phyloP scores from a whole-genome alignment of 208 protist species.

The Leishmania lainsoni region DNA sequence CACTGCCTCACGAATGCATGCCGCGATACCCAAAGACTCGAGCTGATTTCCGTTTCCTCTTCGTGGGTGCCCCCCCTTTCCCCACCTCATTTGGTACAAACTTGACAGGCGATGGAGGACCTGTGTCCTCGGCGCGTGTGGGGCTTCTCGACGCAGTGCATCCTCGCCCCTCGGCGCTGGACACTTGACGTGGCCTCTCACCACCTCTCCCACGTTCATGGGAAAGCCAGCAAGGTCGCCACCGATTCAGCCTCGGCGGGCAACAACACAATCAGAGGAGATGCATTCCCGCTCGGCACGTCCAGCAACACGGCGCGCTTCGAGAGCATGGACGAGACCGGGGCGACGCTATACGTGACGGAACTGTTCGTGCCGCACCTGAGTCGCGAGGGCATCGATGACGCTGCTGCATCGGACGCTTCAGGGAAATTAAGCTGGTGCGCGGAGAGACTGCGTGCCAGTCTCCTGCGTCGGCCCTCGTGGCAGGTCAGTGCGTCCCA shows the following conservation, averaged over 20 bases:
- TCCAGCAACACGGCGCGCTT: conserved; percentile 57
- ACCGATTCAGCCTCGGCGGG: background rate
- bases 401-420: background rate
- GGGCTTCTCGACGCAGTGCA: conserved; percentile 46
- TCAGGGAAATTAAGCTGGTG: background rate
- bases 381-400: background rate
- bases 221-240: background rate
- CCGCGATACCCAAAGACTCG: background rate
- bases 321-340: conserved; percentile 34
- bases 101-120: conserved; percentile 18
- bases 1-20: background rate
- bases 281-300: conserved; percentile 15
- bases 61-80: background rate
- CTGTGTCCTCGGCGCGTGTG: conserved; percentile 43
- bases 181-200: conserved; percentile 56
- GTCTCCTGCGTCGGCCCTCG: conserved; percentile 1
- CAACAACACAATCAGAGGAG: background rate
- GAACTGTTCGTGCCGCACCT: conserved; percentile 54
- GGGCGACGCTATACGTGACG: conserved; percentile 48
- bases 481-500: background rate
- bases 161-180: conserved; percentile 67
- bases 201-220: conserved; percentile 28
- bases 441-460: conserved; percentile 4
- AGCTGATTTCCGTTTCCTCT: background rate
- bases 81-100: background rate